phyloP scores from a whole-genome alignment of 768 basidiomycete genomes.

The Tephrocybe sp. region DNA sequence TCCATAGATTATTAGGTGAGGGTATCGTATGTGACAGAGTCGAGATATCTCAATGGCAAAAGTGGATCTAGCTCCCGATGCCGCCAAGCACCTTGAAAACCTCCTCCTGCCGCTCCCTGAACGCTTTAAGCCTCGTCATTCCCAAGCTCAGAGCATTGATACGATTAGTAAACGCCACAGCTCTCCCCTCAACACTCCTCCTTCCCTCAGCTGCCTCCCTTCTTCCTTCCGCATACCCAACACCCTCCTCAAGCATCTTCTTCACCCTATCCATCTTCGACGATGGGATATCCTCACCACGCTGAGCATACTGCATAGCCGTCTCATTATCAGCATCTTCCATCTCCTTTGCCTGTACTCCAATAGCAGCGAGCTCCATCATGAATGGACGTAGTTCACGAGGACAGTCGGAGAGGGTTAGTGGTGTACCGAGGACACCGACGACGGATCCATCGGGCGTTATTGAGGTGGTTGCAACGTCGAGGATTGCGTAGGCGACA shows the following conservation, averaged over 20 bases:
- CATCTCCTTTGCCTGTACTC: slow-evolving; percentile 45
- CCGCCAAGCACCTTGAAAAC: slow-evolving; percentile 69
- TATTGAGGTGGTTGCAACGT: slow-evolving; percentile 54
- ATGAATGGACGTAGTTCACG: slow-evolving; percentile 65
- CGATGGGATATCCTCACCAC: slow-evolving; percentile 31
- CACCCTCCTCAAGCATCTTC: slow-evolving; percentile 56
- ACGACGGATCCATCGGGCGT: slow-evolving; percentile 49
- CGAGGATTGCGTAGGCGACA: slow-evolving; percentile 69
- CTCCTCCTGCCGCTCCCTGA: slow-evolving; percentile 65
- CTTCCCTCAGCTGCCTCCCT: slow-evolving; percentile 29
- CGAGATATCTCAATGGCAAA: neutral
- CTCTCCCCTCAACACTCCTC: slow-evolving; percentile 59
- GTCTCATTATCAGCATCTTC: slow-evolving; percentile 50
- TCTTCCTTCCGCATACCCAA: slow-evolving; percentile 38
- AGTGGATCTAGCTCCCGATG: slow-evolving; percentile 25
- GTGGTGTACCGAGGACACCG: slow-evolving; percentile 53
- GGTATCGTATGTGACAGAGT: neutral
- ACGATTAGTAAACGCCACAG: slow-evolving; percentile 72
- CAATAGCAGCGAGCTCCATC: slow-evolving; percentile 57
- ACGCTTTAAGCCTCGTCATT: slow-evolving; percentile 69
- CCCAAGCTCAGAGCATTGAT: slow-evolving; percentile 72
- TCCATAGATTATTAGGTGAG: neutral
- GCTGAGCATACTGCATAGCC: slow-evolving; percentile 43
- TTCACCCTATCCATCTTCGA: slow-evolving; percentile 60
- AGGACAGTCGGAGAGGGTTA: slow-evolving; percentile 65